phyloP scores from a whole-genome alignment of 164 flowering plant species.

The Umbellularia californica region DNA sequence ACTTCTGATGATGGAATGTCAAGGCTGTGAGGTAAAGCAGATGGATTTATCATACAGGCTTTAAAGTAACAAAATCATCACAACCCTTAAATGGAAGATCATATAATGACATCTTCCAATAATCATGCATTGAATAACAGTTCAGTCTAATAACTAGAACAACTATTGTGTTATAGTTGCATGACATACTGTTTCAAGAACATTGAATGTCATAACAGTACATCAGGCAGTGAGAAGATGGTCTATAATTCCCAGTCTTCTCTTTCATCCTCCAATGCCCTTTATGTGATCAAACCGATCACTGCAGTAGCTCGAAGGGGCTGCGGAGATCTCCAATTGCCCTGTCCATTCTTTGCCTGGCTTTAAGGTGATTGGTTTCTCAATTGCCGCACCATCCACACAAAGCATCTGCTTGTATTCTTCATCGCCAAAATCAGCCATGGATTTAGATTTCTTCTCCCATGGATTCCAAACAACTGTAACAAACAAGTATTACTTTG shows the following conservation, averaged over 20 bases:
- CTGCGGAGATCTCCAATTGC: conserved; percentile 49
- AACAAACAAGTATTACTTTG: no score
- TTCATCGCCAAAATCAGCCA: conserved; percentile 75
- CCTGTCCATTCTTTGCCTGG: conserved; percentile 98
- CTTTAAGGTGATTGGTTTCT: conserved; percentile 73
- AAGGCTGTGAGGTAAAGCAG: no score
- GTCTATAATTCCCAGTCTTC: not conserved
- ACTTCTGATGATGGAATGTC: no score
- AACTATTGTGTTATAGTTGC: not conserved
- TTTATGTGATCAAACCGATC: conserved; percentile 36
- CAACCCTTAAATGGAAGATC: not conserved
- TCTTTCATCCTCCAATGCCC: not conserved
- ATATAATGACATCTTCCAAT: not conserved
- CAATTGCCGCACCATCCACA: conserved; percentile 79
- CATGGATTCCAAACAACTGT: conserved; percentile 99
- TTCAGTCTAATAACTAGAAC: not conserved
- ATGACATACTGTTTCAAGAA: not conserved
- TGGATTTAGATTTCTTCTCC: conserved; percentile 85
- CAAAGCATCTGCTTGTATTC: conserved; percentile 95
- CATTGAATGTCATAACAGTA: not conserved
- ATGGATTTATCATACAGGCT: no score
- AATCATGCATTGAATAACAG: not conserved
- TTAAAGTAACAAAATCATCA: no score
- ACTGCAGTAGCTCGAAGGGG: conserved; percentile 64
- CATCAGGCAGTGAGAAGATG: no score